These are phyloP conservation scores for Paracoccidioides lutzii DNA, from an alignment of 2,329 filamentous ascomycete species.

Conservation along the genomic window DNA sequence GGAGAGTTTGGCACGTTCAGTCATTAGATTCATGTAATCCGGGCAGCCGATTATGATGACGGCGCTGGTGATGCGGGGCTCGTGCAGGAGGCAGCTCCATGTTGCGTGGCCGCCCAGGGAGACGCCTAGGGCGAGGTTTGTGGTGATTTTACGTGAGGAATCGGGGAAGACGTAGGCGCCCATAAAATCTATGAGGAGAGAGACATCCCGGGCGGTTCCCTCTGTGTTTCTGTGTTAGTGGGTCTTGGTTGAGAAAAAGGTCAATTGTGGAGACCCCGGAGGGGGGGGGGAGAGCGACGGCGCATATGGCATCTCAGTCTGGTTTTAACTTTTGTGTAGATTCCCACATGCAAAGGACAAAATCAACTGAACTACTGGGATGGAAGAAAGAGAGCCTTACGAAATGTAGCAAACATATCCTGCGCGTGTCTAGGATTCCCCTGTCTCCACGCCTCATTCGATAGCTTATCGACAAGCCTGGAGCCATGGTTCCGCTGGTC, in stretches of 20 bases:
- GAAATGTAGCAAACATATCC: constrained; percentile 78
- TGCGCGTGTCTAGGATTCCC: constrained; percentile 73
- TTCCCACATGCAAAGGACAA: neutral
- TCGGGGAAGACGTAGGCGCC: constrained; percentile 58
- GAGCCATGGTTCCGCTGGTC: constrained; percentile 90
- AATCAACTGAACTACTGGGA: neutral
- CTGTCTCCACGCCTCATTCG: constrained; percentile 66
- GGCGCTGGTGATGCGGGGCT: constrained; percentile 64
- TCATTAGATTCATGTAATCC: constrained; percentile 72
- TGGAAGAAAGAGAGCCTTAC: constrained; percentile 29
- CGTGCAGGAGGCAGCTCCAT: constrained; percentile 70
- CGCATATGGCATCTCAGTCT: neutral
- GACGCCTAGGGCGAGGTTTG: constrained; percentile 67
- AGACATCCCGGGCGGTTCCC: constrained; percentile 62
- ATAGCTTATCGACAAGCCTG: constrained; percentile 50
- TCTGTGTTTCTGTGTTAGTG: constrained; percentile 22
- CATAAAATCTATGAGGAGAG: constrained; percentile 61
- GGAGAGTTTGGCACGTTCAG: constrained; percentile 60
- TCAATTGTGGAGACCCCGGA: constrained; percentile 1
- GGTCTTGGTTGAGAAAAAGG: no score
- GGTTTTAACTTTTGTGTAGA: neutral
- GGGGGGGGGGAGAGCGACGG: neutral
- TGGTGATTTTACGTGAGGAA: constrained; percentile 35
- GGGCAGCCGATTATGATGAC: constrained; percentile 79
- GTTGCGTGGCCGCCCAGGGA: constrained; percentile 77